phyloP scores from a whole-genome alignment of 345 rosid species.

The Boechera divaricarpa region DNA sequence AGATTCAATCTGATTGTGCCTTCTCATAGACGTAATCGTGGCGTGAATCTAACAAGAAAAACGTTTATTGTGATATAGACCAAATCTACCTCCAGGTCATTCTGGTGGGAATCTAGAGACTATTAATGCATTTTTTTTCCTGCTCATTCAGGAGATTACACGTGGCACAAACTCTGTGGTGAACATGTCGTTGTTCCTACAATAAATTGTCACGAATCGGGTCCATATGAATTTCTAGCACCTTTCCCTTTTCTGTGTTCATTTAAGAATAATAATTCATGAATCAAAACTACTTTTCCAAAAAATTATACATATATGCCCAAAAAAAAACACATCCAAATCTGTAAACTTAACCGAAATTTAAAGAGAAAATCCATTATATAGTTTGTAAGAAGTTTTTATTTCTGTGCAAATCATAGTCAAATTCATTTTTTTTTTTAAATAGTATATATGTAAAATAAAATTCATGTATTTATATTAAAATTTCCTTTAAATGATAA shows the following conservation, averaged over 20 bases:
- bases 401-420: background rate
- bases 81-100: conserved; percentile 38
- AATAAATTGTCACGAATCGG: conserved; percentile 16
- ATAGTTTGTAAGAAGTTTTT: background rate
- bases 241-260: conserved; percentile 18
- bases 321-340: background rate
- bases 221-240: conserved; percentile 38
- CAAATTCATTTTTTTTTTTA: background rate
- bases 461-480: background rate
- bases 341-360: background rate
- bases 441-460: background rate
- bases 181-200: conserved; percentile 19
- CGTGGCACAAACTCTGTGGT: conserved; percentile 22
- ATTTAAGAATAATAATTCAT: background rate
- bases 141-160: conserved; percentile 20
- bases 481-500: background rate
- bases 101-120: conserved; percentile 26
- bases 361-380: background rate
- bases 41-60: conserved; percentile 33
- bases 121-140: background rate
- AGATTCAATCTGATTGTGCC: conserved; percentile 10
- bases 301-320: background rate
- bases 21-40: conserved; percentile 22
- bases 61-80: conserved; percentile 19
- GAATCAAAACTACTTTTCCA: background rate